Evolutionary conservation across 208 protist species (phyloP).

Genomic region (Endotrypanum monterogeii): DNA sequence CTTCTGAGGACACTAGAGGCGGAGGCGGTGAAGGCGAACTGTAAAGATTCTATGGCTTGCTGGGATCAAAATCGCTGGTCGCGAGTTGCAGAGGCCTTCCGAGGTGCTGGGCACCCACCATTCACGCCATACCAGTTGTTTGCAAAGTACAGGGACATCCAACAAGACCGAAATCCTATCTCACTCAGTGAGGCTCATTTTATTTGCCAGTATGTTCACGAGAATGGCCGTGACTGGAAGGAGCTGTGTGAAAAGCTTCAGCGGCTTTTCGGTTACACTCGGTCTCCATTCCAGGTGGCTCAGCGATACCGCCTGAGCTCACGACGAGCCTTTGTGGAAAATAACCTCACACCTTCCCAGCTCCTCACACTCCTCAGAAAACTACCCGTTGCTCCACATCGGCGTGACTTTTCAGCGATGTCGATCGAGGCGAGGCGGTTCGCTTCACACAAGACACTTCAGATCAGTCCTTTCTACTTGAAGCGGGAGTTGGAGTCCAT

Average conservation of each 20-base stretch:
- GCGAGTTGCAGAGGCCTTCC: slow-evolving; percentile 3
- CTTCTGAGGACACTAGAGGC: background rate
- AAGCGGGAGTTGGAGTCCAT: slow-evolving; percentile 14
- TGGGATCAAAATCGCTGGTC: slow-evolving; percentile 7
- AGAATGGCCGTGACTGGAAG: slow-evolving; percentile 33
- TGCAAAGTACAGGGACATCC: slow-evolving; percentile 4
- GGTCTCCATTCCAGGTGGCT: slow-evolving; percentile 46
- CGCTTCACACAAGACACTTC: slow-evolving; percentile 6
- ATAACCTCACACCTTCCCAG: slow-evolving; percentile 9
- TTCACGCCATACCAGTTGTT: slow-evolving; percentile 12
- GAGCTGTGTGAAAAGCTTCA: slow-evolving; percentile 24
- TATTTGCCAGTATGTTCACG: slow-evolving; percentile 23
- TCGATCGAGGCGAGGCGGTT: slow-evolving; percentile 19
- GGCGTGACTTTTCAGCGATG: slow-evolving; percentile 15
- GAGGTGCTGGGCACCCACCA: background rate
- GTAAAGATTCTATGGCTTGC: background rate
- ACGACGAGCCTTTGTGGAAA: slow-evolving; percentile 29
- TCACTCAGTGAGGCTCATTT: slow-evolving; percentile 27
- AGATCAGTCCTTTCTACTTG: slow-evolving; percentile 20
- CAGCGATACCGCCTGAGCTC: slow-evolving; percentile 35
- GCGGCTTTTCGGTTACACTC: slow-evolving; percentile 19
- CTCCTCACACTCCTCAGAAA: background rate
- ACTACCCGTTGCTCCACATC: background rate
- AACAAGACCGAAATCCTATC: background rate
- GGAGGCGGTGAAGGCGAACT: slow-evolving; percentile 3